These are phyloP conservation scores for Porogramme epimiltina DNA, from an alignment of 1,284 basidiomycete genomes.

Conservation along the genomic window DNA sequence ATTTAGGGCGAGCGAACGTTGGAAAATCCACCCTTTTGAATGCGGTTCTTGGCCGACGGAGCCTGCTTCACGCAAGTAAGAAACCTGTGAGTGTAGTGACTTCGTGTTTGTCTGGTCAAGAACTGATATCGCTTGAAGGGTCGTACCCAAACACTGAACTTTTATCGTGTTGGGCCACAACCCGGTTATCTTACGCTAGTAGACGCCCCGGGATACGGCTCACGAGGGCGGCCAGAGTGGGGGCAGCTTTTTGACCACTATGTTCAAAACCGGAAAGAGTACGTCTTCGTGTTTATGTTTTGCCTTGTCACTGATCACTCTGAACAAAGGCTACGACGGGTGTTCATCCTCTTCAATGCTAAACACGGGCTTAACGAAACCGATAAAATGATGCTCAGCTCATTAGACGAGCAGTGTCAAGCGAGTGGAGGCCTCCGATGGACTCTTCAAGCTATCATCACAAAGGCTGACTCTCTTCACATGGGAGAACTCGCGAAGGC, in stretches of 20 bases:
- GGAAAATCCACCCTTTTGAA: conserved; percentile 78
- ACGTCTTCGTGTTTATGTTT: conserved; percentile 25
- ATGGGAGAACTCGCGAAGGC: conserved; percentile 31
- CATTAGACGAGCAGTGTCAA: conserved; percentile 45
- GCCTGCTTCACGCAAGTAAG: conserved; percentile 63
- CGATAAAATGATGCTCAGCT: conserved; percentile 62
- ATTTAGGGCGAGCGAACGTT: conserved; percentile 55
- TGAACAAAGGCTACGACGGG: conserved; percentile 55
- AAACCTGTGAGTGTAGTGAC: conserved; percentile 54
- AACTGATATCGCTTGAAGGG: conserved; percentile 46
- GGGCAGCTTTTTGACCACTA: conserved; percentile 68
- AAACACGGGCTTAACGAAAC: conserved; percentile 58
- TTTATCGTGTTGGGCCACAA: conserved; percentile 60
- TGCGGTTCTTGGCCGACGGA: conserved; percentile 58
- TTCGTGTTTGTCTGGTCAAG: background rate
- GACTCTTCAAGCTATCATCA: conserved; percentile 70
- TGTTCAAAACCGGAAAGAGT: conserved; percentile 60
- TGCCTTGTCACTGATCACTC: background rate
- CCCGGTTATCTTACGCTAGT: conserved; percentile 66
- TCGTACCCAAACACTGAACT: conserved; percentile 68
- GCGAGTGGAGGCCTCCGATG: conserved; percentile 43
- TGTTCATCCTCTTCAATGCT: conserved; percentile 71
- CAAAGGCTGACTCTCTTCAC: conserved; percentile 62
- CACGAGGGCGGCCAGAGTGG: conserved; percentile 74
- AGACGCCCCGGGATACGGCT: conserved; percentile 77